Percentiles rank a stretch among this genome's conserved stretches.
Conservation (phyloP, 2,329 filamentous ascomycete genomes). For the Sarocladium oryzae region DNA sequence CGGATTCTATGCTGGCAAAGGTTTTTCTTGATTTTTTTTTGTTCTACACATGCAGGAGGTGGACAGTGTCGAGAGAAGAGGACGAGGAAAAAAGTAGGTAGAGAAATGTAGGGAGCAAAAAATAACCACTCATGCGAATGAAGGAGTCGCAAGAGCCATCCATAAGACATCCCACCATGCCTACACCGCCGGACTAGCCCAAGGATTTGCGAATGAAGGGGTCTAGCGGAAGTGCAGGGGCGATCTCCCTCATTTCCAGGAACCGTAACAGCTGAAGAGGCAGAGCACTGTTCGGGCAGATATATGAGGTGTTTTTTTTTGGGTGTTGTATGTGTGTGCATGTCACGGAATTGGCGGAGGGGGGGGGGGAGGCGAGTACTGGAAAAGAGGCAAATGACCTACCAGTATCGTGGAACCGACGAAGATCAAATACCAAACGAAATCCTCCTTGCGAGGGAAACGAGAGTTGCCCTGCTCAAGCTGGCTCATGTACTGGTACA, state of each 20-base stretch:
- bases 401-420: conserved; percentile 68
- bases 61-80: too few relatives aligned
- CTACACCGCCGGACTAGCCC: conserved; percentile 59
- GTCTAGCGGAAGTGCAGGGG: conserved; percentile 54
- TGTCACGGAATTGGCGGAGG: conserved; percentile 11
- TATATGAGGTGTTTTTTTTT: conserved; percentile 52
- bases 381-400: conserved; percentile 43
- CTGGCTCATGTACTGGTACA: conserved; percentile 71
- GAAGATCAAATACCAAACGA: conserved; percentile 75
- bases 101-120: conserved; percentile 55
- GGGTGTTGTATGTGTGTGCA: background rate
- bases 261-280: conserved; percentile 70
- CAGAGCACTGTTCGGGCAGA: conserved; percentile 70
- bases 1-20: background rate
- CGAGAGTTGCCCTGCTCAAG: conserved; percentile 67
- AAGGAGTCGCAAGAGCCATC: conserved; percentile 59
- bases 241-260: conserved; percentile 78
- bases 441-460: conserved; percentile 69
- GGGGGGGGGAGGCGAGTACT: conserved; percentile 13
- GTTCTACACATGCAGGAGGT: too few relatives aligned
- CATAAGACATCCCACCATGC: conserved; percentile 70
- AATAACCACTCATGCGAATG: conserved; percentile 55
- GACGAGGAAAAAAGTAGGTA: conserved; percentile 14
- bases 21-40: too few relatives aligned
- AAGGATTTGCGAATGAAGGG: conserved; percentile 61